Conservation (phyloP, 129 eudicot species). For the Glebionis coronaria region DNA sequence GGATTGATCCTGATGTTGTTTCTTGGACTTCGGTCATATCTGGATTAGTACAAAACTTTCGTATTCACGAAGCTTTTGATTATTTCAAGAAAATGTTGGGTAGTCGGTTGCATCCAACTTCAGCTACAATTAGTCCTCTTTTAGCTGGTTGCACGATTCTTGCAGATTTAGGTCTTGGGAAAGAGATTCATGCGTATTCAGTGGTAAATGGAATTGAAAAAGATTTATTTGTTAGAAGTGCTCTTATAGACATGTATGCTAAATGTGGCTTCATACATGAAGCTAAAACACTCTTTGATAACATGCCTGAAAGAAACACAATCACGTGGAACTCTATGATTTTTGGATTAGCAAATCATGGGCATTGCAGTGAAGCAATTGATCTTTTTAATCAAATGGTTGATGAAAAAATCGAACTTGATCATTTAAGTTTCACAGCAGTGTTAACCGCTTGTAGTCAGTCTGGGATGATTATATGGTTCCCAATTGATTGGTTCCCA, state of each 20-base stretch:
- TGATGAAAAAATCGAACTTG: conserved; percentile 36
- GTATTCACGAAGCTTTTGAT: conserved; percentile 48
- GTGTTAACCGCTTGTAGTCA: conserved; percentile 72
- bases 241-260: conserved; percentile 83
- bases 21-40: conserved; percentile 82
- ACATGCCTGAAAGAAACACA: conserved; percentile 52
- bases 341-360: conserved; percentile 79
- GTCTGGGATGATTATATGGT: conserved; percentile 58
- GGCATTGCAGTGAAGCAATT: conserved; percentile 55
- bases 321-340: conserved; percentile 85
- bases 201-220: conserved; percentile 49
- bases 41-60: conserved; percentile 60
- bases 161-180: conserved; percentile 57
- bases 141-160: conserved; percentile 60
- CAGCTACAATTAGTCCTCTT: conserved; percentile 70
- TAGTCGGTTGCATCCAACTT: conserved; percentile 43
- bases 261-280: conserved; percentile 65
- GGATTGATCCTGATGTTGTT: conserved; percentile 67
- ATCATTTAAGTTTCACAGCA: conserved; percentile 75
- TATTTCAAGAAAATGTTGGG: conserved; percentile 53
- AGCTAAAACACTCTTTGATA: conserved; percentile 55
- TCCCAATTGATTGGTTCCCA: no score
- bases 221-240: conserved; percentile 55
- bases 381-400: conserved; percentile 58
- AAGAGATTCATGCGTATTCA: conserved; percentile 68